Evolutionary conservation across 768 basidiomycete genomes (phyloP).

Genomic region (Clitopilus hobsonii): DNA sequence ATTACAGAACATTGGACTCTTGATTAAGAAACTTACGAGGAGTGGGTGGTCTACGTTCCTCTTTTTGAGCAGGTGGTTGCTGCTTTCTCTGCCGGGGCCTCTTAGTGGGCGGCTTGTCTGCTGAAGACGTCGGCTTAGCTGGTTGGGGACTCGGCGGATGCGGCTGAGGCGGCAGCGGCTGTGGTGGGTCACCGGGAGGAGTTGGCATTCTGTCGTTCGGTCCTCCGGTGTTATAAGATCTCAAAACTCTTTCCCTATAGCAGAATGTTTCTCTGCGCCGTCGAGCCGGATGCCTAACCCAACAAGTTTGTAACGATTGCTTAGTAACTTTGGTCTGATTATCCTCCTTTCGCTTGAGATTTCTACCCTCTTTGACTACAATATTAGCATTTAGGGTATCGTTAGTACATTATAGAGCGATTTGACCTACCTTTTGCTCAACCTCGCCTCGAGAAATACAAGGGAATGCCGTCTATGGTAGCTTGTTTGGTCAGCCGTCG

Average conservation of each 20-base stretch:
- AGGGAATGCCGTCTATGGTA: background rate
- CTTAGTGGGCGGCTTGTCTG: slow-evolving; percentile 32
- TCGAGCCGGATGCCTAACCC: background rate
- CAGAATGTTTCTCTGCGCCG: slow-evolving; percentile 1
- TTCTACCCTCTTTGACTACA: background rate
- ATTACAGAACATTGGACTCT: background rate
- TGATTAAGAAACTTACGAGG: slow-evolving; percentile 12
- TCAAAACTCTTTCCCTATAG: background rate
- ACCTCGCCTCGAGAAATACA: background rate
- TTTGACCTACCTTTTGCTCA: background rate
- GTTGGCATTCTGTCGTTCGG: background rate
- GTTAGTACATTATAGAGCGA: background rate
- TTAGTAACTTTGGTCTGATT: background rate
- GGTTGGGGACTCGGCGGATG: slow-evolving; percentile 36
- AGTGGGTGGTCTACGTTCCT: slow-evolving; percentile 8
- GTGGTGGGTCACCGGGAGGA: slow-evolving; percentile 1
- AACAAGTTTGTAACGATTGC: background rate
- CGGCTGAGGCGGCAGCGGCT: slow-evolving; percentile 44
- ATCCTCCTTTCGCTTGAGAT: background rate
- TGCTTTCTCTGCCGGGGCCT: slow-evolving; percentile 52
- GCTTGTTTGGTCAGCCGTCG: background rate
- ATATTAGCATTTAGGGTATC: background rate
- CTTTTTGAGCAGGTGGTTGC: slow-evolving; percentile 13
- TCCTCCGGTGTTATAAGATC: slow-evolving; percentile 1
- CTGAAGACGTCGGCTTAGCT: slow-evolving; percentile 37